phyloP scores from a whole-genome alignment of 2,329 filamentous ascomycete genomes.

The Monilinia fructicola region DNA sequence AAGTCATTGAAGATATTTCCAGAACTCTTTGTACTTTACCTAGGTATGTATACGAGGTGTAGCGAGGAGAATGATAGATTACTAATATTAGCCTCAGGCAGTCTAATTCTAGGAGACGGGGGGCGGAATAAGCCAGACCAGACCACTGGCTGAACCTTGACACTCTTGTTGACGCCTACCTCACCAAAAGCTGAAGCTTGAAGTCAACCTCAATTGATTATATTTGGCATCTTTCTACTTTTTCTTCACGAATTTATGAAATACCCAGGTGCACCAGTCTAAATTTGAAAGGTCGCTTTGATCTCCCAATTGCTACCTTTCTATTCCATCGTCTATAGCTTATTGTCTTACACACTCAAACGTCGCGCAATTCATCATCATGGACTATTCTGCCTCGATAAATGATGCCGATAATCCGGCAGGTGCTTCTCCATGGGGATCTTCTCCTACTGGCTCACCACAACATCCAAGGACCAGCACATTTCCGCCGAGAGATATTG shows the following conservation, averaged over 20 bases:
- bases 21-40: background rate
- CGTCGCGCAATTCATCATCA: slow-evolving; percentile 39
- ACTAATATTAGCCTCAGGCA: slow-evolving; percentile 19
- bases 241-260: slow-evolving; percentile 20
- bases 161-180: slow-evolving; percentile 18
- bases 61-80: background rate
- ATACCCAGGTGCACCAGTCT: slow-evolving; percentile 7
- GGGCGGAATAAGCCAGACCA: slow-evolving; percentile 12
- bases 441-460: slow-evolving; percentile 39
- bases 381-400: slow-evolving; percentile 65
- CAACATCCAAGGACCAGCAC: slow-evolving; percentile 36
- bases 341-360: slow-evolving; percentile 25
- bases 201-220: slow-evolving; percentile 12
- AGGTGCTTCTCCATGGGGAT: slow-evolving; percentile 62
- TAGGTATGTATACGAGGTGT: too few relatives aligned
- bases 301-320: slow-evolving; percentile 22
- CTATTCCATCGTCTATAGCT: slow-evolving; percentile 7
- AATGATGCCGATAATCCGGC: slow-evolving; percentile 58
- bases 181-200: slow-evolving; percentile 2
- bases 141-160: slow-evolving; percentile 1
- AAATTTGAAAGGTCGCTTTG: slow-evolving; percentile 4
- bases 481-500: slow-evolving; percentile 33
- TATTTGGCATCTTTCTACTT: slow-evolving; percentile 6
- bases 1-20: slow-evolving; percentile 2
- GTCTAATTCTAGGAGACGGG: too few relatives aligned